Evolutionary conservation across 1,284 basidiomycete species (phyloP).

Genomic region (Cryptococcus maquisensis): DNA sequence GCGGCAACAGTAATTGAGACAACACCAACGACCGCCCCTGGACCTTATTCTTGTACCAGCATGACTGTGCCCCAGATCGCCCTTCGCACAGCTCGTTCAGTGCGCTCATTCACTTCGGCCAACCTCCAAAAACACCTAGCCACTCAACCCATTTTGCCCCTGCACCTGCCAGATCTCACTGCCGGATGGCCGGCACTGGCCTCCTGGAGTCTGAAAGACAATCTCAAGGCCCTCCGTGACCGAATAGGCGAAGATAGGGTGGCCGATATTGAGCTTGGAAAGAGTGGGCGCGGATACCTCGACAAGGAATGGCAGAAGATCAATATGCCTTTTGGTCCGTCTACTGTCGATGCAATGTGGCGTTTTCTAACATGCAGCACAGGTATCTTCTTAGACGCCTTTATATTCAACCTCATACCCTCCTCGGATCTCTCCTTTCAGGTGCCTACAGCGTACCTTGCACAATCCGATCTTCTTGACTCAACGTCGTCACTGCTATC

Average conservation of each 20-base stretch:
- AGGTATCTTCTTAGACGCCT: conserved; percentile 45
- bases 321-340: conserved; percentile 36
- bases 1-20: too few relatives aligned
- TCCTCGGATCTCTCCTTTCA: conserved; percentile 16
- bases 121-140: conserved; percentile 27
- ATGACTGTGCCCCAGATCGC: neutral
- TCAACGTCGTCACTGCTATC: conserved; percentile 11
- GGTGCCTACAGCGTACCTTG: conserved; percentile 40
- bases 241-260: conserved; percentile 25
- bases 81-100: conserved; percentile 7
- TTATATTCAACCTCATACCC: conserved; percentile 37
- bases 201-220: conserved; percentile 58
- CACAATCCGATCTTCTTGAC: conserved; percentile 39
- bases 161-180: conserved; percentile 25
- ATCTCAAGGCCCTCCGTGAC: conserved; percentile 12
- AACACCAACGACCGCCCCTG: too few relatives aligned
- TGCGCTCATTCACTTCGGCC: conserved; percentile 7
- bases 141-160: conserved; percentile 8
- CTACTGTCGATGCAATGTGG: neutral
- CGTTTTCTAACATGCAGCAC: neutral
- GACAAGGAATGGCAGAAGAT: conserved; percentile 35
- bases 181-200: conserved; percentile 37
- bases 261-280: conserved; percentile 41
- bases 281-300: conserved; percentile 36
- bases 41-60: too few relatives aligned